phyloP scores from a whole-genome alignment of 371 early-diverging fungal species.

The Saksenaea oblongispora region DNA sequence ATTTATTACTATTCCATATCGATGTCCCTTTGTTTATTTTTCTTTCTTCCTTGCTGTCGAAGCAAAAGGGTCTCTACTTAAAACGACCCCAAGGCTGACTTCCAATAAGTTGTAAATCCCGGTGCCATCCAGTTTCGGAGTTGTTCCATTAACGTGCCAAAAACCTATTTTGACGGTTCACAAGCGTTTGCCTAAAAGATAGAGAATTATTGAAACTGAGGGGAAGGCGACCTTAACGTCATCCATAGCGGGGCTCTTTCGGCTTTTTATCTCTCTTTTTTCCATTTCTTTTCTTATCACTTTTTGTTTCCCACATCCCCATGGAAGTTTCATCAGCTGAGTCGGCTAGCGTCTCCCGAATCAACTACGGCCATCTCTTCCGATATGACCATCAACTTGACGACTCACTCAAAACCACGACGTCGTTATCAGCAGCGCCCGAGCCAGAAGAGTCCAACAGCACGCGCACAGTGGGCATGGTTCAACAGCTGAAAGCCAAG shows the following conservation, averaged over 20 bases:
- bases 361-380: conserved; percentile 18
- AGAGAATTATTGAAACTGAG: background rate
- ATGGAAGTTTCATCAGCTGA: conserved; percentile 9
- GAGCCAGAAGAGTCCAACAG: conserved; percentile 9
- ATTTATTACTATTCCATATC: no score
- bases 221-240: background rate
- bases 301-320: background rate
- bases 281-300: conserved; percentile 1
- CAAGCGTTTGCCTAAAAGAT: no score
- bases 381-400: conserved; percentile 11
- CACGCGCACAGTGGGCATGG: conserved; percentile 9
- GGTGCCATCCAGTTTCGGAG: no score
- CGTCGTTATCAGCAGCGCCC: background rate
- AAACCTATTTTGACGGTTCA: no score
- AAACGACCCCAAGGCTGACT: no score
- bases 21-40: no score
- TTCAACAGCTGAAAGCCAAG: background rate
- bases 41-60: no score
- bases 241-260: background rate
- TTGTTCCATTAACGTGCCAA: no score
- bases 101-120: no score
- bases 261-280: background rate
- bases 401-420: background rate
- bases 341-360: conserved; percentile 8
- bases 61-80: no score